Evolutionary conservation across 495 filamentous ascomycete species (phyloP).

Genomic region (Acidomyces sp.): DNA sequence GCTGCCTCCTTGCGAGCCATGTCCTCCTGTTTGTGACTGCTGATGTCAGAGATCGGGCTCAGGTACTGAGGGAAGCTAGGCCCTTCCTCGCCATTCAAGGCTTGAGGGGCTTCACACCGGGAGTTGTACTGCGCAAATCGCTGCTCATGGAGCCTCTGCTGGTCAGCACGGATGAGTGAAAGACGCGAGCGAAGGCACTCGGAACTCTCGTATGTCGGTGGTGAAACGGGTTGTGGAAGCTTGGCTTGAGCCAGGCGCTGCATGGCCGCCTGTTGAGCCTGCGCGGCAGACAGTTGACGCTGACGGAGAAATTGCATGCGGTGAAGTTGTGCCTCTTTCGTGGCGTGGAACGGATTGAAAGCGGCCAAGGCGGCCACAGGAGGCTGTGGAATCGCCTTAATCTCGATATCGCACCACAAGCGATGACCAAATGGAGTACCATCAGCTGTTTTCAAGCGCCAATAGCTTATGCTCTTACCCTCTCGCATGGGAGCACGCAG

Average conservation of each 20-base stretch:
- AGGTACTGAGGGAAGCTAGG: neutral
- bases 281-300: neutral
- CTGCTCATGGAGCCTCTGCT: conserved; percentile 12
- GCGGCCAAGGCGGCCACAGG: neutral
- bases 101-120: conserved; percentile 1
- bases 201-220: conserved; percentile 8
- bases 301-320: conserved; percentile 1
- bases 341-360: neutral
- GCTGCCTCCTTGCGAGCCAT: conserved; percentile 18
- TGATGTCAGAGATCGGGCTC: neutral
- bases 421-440: conserved; percentile 79
- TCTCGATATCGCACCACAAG: conserved; percentile 85
- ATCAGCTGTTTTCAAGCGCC: conserved; percentile 76
- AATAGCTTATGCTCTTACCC: conserved; percentile 82
- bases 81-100: neutral
- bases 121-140: conserved; percentile 8
- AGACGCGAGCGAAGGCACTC: conserved; percentile 8
- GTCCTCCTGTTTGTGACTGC: conserved; percentile 3
- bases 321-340: neutral
- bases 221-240: neutral
- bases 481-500: conserved; percentile 63
- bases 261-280: conserved; percentile 1
- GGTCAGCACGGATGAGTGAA: conserved; percentile 14
- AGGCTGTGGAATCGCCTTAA: conserved; percentile 27
- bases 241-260: neutral